A percentile compares a stretch with the other conserved stretches of the same genome.
These are phyloP conservation scores for Hypoxylon fuscum DNA, from an alignment of 495 filamentous ascomycete genomes.

Conservation along the genomic window DNA sequence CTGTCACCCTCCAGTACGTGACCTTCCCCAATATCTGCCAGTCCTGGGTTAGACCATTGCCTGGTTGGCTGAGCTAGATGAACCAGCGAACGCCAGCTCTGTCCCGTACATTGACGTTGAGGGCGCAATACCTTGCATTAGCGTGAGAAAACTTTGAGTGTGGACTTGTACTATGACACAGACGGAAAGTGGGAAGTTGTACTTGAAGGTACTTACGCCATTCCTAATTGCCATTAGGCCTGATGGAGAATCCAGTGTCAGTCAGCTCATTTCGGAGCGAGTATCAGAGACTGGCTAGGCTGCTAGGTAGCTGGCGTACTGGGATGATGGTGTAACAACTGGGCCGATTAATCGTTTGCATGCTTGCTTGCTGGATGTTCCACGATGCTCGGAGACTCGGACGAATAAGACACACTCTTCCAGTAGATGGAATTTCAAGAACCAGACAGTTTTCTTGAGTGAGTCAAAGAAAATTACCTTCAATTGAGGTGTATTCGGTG, in stretches of 20 bases:
- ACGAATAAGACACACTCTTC: slow-evolving; percentile 21
- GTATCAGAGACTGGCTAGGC: too few species aligned
- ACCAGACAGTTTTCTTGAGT: not conserved
- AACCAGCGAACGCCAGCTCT: not conserved
- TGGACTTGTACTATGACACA: slow-evolving; percentile 18
- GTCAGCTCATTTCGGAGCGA: not conserved
- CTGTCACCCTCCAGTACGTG: slow-evolving; percentile 18
- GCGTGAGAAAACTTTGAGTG: slow-evolving; percentile 20
- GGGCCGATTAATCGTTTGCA: slow-evolving; percentile 3
- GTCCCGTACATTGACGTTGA: slow-evolving; percentile 11
- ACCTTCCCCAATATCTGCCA: slow-evolving; percentile 32
- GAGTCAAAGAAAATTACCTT: slow-evolving; percentile 11
- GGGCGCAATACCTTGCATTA: slow-evolving; percentile 33
- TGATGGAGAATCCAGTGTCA: slow-evolving; percentile 1
- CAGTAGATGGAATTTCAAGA: not conserved
- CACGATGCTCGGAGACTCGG: slow-evolving; percentile 1
- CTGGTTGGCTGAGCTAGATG: not conserved
- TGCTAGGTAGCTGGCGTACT: too few species aligned
- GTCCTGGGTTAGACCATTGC: not conserved
- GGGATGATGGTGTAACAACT: slow-evolving; percentile 21
- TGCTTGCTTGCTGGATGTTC: not conserved
- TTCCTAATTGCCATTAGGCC: not conserved
- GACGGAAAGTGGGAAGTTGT: slow-evolving; percentile 30
- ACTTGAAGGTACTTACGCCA: slow-evolving; percentile 12
- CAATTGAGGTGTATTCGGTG: slow-evolving; percentile 12